Evolutionary conservation across 305 asterid species (phyloP).

Genomic region (Coffea humblotiana): DNA sequence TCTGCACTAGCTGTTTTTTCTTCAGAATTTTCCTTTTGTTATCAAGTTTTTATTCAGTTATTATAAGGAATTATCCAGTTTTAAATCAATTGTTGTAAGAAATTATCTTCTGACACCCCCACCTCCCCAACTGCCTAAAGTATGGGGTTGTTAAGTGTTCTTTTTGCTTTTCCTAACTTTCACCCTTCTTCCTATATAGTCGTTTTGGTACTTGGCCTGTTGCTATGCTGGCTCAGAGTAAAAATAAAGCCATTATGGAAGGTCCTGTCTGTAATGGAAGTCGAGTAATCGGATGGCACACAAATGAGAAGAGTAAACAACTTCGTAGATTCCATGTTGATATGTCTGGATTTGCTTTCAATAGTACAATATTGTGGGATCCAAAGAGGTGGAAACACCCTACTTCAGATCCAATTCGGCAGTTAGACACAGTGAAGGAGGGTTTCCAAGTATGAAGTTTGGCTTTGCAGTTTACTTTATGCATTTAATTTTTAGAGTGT

Average conservation of each 20-base stretch:
- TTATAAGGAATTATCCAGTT: background rate
- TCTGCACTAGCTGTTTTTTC: background rate
- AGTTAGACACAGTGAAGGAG: constrained; percentile 82
- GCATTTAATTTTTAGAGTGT: constrained; percentile 8
- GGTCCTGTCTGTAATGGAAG: constrained; percentile 96
- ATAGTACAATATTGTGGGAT: constrained; percentile 93
- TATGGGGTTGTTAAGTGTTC: background rate
- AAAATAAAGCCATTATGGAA: constrained; percentile 74
- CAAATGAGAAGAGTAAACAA: constrained; percentile 86
- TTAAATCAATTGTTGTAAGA: background rate
- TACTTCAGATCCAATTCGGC: constrained; percentile 67
- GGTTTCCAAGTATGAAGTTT: constrained; percentile 72
- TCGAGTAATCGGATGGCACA: constrained; percentile 94
- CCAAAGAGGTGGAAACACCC: constrained; percentile 79
- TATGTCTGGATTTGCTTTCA: constrained; percentile 99
- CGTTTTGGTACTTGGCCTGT: constrained; percentile 99
- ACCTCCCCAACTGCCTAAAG: background rate
- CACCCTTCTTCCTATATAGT: constrained; percentile 36
- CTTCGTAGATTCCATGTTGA: constrained; percentile 92
- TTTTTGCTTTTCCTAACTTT: constrained; percentile 14
- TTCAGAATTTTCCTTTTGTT: background rate
- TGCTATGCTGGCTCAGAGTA: constrained; percentile 87
- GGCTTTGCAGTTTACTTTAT: constrained; percentile 13
- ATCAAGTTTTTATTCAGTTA: background rate
- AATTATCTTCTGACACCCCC: background rate